Conservation (phyloP, 2,329 filamentous ascomycete species). For the Pezicula carpinea region DNA sequence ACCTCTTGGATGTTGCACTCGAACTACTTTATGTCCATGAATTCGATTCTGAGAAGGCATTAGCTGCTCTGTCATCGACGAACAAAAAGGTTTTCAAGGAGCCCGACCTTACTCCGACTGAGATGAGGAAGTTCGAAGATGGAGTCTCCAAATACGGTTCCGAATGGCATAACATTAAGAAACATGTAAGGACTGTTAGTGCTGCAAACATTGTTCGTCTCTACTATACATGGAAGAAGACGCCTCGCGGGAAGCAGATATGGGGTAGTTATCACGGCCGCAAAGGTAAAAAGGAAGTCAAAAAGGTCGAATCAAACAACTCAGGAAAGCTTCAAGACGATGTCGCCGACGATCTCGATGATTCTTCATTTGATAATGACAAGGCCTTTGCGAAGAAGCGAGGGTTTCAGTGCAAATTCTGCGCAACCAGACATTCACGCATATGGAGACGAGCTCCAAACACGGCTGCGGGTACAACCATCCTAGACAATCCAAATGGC, state of each 20-base stretch:
- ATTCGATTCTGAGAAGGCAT: slow-evolving; percentile 66
- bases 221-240: slow-evolving; percentile 99
- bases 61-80: slow-evolving; percentile 63
- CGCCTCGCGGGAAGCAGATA: slow-evolving; percentile 74
- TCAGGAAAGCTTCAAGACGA: slow-evolving; percentile 79
- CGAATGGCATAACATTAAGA: slow-evolving; percentile 76
- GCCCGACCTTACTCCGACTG: slow-evolving; percentile 70
- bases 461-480: slow-evolving; percentile 63
- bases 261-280: slow-evolving; percentile 87
- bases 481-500: slow-evolving; percentile 58
- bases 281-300: slow-evolving; percentile 85
- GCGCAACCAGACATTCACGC: slow-evolving; percentile 69
- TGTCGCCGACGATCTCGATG: slow-evolving; percentile 85
- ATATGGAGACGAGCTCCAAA: slow-evolving; percentile 91
- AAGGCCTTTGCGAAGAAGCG: slow-evolving; percentile 75
- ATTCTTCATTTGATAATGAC: slow-evolving; percentile 89
- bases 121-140: slow-evolving; percentile 89
- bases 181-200: slow-evolving; percentile 78
- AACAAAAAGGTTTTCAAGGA: slow-evolving; percentile 76
- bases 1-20: slow-evolving; percentile 80
- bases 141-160: slow-evolving; percentile 87
- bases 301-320: slow-evolving; percentile 61
- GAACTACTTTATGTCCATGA: slow-evolving; percentile 66
- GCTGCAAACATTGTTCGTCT: slow-evolving; percentile 81
- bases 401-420: slow-evolving; percentile 92